phyloP scores from a whole-genome alignment of 371 early-diverging fungal species.

The Haplosporangium sp. region DNA sequence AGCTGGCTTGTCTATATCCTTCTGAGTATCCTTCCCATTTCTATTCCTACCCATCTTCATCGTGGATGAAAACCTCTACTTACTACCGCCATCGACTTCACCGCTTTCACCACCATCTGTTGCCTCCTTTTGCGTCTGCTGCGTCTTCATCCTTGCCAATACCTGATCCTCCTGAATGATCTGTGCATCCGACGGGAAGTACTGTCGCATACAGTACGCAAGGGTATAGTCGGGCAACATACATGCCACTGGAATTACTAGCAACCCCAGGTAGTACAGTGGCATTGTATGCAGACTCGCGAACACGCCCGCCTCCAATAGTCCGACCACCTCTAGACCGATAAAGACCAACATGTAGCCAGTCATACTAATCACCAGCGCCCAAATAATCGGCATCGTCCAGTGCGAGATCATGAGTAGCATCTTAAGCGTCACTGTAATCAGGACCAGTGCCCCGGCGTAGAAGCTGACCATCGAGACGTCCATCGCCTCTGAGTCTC shows the following conservation, averaged over 20 bases:
- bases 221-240: constrained; percentile 50
- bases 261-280: constrained; percentile 40
- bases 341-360: constrained; percentile 45
- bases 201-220: constrained; percentile 40
- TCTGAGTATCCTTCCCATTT: neutral
- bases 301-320: constrained; percentile 44
- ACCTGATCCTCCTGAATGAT: constrained; percentile 53
- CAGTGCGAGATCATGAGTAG: constrained; percentile 48
- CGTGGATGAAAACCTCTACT: constrained; percentile 34
- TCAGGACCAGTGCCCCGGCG: constrained; percentile 46
- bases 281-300: constrained; percentile 35
- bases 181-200: constrained; percentile 46
- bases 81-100: constrained; percentile 11
- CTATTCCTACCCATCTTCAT: constrained; percentile 24
- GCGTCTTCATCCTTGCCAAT: constrained; percentile 21
- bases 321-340: constrained; percentile 32
- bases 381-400: constrained; percentile 39
- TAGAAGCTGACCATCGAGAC: constrained; percentile 41
- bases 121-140: constrained; percentile 4
- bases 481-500: constrained; percentile 26
- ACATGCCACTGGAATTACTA: constrained; percentile 40
- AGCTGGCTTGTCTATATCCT: too few relatives aligned
- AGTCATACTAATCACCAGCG: constrained; percentile 34
- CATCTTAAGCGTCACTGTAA: constrained; percentile 54
- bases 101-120: constrained; percentile 15